A percentile compares a stretch with the other conserved stretches of the same genome.
Conservation (phyloP, 768 basidiomycete genomes). For the Phylloporus arenicola region DNA sequence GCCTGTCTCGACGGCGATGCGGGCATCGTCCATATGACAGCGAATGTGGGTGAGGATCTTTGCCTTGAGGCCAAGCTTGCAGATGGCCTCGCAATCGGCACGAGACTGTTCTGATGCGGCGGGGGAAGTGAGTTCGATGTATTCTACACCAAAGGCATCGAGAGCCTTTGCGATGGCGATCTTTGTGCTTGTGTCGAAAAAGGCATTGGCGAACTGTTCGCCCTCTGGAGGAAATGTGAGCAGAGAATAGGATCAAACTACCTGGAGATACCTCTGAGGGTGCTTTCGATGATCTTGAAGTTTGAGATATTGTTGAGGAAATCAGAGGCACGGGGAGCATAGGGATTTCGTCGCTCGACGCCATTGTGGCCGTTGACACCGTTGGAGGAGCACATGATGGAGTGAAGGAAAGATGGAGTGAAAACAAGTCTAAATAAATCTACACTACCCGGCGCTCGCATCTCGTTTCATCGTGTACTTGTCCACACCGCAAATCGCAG, state of each 20-base stretch:
- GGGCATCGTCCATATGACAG: slow-evolving; percentile 99
- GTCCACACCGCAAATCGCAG: slow-evolving; percentile 69
- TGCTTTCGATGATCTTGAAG: slow-evolving; percentile 96
- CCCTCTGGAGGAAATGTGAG: slow-evolving; percentile 58
- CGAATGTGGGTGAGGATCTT: slow-evolving; percentile 99
- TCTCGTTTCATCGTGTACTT: slow-evolving; percentile 71
- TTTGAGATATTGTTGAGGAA: slow-evolving; percentile 87
- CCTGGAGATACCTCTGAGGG: slow-evolving; percentile 70
- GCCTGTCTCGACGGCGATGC: slow-evolving; percentile 98
- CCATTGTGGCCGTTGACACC: slow-evolving; percentile 2
- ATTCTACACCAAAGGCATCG: slow-evolving; percentile 98
- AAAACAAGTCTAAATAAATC: slow-evolving; percentile 7
- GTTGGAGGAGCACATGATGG: slow-evolving; percentile 39
- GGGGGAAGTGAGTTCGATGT: slow-evolving; percentile 98
- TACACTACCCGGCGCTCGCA: slow-evolving; percentile 71
- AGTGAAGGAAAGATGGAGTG: slow-evolving; percentile 9
- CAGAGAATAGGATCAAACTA: background rate
- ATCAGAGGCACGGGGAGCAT: slow-evolving; percentile 87
- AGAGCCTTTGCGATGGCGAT: slow-evolving; percentile 95
- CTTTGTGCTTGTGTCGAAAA: slow-evolving; percentile 99
- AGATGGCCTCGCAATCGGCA: slow-evolving; percentile 93
- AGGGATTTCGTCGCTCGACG: slow-evolving; percentile 51
- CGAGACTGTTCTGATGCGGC: slow-evolving; percentile 95
- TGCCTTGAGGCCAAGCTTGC: slow-evolving; percentile 93
- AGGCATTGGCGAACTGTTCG: slow-evolving; percentile 98